phyloP scores from a whole-genome alignment of 768 basidiomycete genomes.

The Suillus luteus region DNA sequence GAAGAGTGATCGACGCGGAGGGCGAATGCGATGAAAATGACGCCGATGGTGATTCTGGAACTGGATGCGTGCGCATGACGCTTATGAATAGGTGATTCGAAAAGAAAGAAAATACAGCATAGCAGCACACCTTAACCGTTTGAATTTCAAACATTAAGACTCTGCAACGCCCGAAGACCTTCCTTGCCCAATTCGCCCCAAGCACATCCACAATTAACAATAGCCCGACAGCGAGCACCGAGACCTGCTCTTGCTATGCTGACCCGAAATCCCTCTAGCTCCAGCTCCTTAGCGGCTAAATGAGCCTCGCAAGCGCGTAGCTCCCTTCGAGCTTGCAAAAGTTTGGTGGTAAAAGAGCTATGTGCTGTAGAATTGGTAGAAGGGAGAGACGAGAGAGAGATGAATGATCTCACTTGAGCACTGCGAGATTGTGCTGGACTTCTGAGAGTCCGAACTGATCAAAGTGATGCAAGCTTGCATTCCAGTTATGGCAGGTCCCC shows the following conservation, averaged over 20 bases:
- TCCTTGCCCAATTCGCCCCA: constrained; percentile 72
- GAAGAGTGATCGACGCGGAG: not conserved
- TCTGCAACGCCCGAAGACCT: constrained; percentile 40
- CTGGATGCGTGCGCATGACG: not conserved
- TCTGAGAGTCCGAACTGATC: too few species aligned
- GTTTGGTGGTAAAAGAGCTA: constrained; percentile 41
- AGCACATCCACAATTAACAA: constrained; percentile 67
- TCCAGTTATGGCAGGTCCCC: constrained; percentile 10
- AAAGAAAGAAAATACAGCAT: not conserved
- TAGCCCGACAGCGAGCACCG: constrained; percentile 58
- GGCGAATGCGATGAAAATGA: constrained; percentile 14
- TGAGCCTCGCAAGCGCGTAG: constrained; percentile 82
- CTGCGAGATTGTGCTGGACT: too few species aligned
- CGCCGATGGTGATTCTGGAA: constrained; percentile 4
- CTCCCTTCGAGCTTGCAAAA: constrained; percentile 69
- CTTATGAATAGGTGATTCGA: not conserved
- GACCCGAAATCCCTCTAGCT: constrained; percentile 52
- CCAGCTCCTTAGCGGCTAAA: constrained; percentile 67
- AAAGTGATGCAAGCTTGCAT: constrained; percentile 52
- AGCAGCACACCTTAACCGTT: constrained; percentile 10
- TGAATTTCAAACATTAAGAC: constrained; percentile 10
- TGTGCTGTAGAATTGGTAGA: constrained; percentile 31
- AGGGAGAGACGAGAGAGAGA: too few species aligned
- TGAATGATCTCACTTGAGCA: too few species aligned
- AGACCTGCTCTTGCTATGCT: constrained; percentile 62